Evolutionary conservation across 2,329 filamentous ascomycete species (phyloP).

Genomic region (Phialophora verrucosa): DNA sequence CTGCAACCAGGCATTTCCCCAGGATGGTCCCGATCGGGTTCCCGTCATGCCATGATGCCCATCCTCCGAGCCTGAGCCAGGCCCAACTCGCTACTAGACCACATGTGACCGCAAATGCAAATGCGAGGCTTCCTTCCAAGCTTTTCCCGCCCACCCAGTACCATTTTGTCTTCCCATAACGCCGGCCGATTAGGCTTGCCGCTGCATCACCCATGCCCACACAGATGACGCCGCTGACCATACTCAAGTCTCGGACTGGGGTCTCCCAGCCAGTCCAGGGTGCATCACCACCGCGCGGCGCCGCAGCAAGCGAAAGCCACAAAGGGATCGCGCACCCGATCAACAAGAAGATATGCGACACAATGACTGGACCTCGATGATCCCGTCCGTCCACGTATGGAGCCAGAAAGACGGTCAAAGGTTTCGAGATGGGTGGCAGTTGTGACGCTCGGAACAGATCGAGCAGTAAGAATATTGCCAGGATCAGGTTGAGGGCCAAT

Average conservation of each 20-base stretch:
- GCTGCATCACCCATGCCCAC: constrained; percentile 95
- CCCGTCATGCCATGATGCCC: constrained; percentile 50
- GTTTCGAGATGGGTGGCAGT: constrained; percentile 84
- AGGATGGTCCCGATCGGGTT: constrained; percentile 42
- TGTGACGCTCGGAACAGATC: constrained; percentile 90
- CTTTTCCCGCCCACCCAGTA: constrained; percentile 96
- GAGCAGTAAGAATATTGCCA: constrained; percentile 84
- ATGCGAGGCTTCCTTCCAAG: constrained; percentile 82
- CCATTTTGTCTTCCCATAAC: constrained; percentile 89
- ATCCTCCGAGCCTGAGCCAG: constrained; percentile 80
- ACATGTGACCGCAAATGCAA: constrained; percentile 76
- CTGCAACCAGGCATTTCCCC: constrained; percentile 72
- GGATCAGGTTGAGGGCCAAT: constrained; percentile 76
- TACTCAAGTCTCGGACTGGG: constrained; percentile 74
- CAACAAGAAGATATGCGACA: constrained; percentile 93
- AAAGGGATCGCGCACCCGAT: constrained; percentile 94
- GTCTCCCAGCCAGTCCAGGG: constrained; percentile 78
- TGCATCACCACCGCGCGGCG: constrained; percentile 61
- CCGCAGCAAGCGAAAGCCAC: constrained; percentile 81
- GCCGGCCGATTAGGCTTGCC: constrained; percentile 84
- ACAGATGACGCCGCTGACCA: constrained; percentile 91
- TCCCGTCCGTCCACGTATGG: constrained; percentile 96
- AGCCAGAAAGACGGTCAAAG: constrained; percentile 82
- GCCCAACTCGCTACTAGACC: constrained; percentile 72
- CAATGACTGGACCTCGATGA: constrained; percentile 88